Base-by-base conservation (phyloP, 192 early-diverging fungal genomes). In the Coemansia sp. region DNA sequence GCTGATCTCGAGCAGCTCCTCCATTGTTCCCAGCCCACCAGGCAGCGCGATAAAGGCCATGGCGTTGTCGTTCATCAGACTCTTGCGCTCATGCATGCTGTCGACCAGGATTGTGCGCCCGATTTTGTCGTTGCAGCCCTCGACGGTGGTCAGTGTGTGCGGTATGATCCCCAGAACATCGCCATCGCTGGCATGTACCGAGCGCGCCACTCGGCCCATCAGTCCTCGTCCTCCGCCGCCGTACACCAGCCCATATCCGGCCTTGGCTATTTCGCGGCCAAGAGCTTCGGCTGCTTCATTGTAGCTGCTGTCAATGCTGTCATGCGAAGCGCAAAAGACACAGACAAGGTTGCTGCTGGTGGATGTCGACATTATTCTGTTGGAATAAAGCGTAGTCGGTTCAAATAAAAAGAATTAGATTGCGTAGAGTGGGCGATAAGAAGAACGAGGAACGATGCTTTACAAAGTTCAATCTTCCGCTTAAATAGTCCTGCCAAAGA, bases 1-100 rank as follows among this genome's bases (percentile, higher is more conserved):
- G 29, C 85, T 85, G 23, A 89, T 84, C 77, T 96, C 94, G 4
- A 94, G 71, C 49, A 95, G 75, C 71, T 96, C 95, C 67, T 96
- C 93, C 70, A 95, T 81, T 0, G 94, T 96, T 21, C 92, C 92
- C 64, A 83, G 89, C 5, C 94, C 95, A 21, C 95, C 95, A 0
- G 95, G 95, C 39, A 96, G 79, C 15, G 90, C 88, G 23, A 95
- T 83, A 63, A 95, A 96, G 4, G 87, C 92, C 60, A 84, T 77
- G 20, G 84, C 63, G 59, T 84, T 63, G 29, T 91, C 84, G 67
- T 81, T 86, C 88, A 96, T 90, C 68, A 83, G 65, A 21, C 71
- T 71, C 74, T 96, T 96, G 68, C 94, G 86, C 34, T 87, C 81
- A 46, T 94, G 93, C 94, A 96, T 94, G 75, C 90, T 89, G 61